phyloP scores from a whole-genome alignment of 2,329 filamentous ascomycete genomes.

The Hymenoscyphus albidus region DNA sequence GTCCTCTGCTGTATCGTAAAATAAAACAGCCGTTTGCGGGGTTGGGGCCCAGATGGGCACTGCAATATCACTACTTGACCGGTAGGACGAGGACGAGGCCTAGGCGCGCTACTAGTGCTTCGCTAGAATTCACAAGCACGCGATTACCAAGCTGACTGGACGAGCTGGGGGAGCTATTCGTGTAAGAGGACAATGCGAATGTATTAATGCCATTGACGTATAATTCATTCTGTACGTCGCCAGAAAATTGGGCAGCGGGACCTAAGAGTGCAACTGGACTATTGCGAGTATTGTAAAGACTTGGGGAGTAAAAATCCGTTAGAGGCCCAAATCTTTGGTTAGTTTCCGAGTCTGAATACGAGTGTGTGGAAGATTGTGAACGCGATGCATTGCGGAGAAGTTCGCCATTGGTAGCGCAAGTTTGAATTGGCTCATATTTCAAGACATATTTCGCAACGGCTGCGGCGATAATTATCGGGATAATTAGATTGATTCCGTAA shows the following conservation, averaged over 20 bases:
- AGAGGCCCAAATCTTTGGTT: slow-evolving; percentile 9
- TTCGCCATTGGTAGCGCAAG: slow-evolving; percentile 20
- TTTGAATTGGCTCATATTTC: slow-evolving; percentile 21
- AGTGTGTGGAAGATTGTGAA: neutral
- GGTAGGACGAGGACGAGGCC: slow-evolving; percentile 1
- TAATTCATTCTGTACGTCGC: slow-evolving; percentile 20
- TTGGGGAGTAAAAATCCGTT: neutral
- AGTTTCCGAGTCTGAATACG: slow-evolving; percentile 8
- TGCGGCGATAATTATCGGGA: slow-evolving; percentile 55
- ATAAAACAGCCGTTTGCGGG: slow-evolving; percentile 19
- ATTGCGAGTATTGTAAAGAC: neutral
- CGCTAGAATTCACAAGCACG: slow-evolving; percentile 16
- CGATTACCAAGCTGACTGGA: slow-evolving; percentile 13
- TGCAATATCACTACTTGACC: slow-evolving; percentile 11
- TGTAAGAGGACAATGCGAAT: slow-evolving; percentile 3
- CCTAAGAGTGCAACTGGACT: slow-evolving; percentile 19
- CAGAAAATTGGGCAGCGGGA: slow-evolving; percentile 23
- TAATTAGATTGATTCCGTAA: slow-evolving; percentile 53
- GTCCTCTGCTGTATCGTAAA: slow-evolving; percentile 15
- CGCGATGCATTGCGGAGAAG: slow-evolving; percentile 16
- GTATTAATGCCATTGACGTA: slow-evolving; percentile 9
- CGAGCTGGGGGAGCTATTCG: neutral
- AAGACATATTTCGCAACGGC: slow-evolving; percentile 47
- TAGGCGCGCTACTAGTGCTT: slow-evolving; percentile 21
- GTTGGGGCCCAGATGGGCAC: slow-evolving; percentile 25